Conservation (phyloP, 177 flowering plant genomes). For the Vitis hybrid region DNA sequence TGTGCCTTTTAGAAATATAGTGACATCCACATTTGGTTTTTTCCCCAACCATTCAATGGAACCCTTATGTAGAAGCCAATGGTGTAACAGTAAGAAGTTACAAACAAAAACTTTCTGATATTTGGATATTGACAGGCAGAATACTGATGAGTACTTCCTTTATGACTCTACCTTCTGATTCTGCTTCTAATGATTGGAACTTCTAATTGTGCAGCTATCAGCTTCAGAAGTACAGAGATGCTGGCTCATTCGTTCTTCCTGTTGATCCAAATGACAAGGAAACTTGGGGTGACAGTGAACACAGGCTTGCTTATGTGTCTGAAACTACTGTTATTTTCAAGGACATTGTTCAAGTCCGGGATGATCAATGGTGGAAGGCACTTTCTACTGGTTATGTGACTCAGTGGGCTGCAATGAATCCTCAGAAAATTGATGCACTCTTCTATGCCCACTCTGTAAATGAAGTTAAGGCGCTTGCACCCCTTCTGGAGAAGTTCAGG, state of each 20-base stretch:
- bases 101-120: no score
- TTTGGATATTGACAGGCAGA: no score
- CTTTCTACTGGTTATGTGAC: slow-evolving; percentile 81
- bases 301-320: slow-evolving; percentile 91
- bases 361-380: slow-evolving; percentile 97
- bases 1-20: background rate
- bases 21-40: background rate
- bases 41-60: background rate
- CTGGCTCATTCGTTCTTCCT: slow-evolving; percentile 90
- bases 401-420: slow-evolving; percentile 95
- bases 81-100: no score
- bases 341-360: slow-evolving; percentile 79
- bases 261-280: slow-evolving; percentile 81
- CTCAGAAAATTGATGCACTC: slow-evolving; percentile 85
- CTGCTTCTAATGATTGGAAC: background rate
- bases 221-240: slow-evolving; percentile 92
- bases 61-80: background rate
- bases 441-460: slow-evolving; percentile 84
- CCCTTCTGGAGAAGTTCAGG: slow-evolving; percentile 82
- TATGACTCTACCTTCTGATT: no score
- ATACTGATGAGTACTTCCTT: no score
- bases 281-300: slow-evolving; percentile 98
- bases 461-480: slow-evolving; percentile 72
- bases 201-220: slow-evolving; percentile 64
- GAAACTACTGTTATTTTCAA: slow-evolving; percentile 97